Evolutionary conservation across 768 basidiomycete genomes (phyloP).

Genomic region (Leucocoprinus sp.): DNA sequence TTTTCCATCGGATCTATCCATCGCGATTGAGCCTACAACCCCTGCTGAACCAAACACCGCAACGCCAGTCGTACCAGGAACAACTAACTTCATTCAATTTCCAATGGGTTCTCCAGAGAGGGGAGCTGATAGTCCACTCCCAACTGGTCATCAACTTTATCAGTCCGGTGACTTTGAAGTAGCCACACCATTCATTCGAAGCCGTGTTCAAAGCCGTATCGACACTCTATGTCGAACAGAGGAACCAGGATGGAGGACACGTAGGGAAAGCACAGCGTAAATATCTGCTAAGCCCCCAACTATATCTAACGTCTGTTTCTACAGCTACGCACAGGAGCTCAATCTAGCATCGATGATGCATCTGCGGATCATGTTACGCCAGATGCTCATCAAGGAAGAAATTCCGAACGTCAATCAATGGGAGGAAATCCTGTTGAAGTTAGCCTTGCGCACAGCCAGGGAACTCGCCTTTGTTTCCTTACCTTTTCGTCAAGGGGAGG

Average conservation of each 20-base stretch:
- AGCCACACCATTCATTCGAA: conserved; percentile 74
- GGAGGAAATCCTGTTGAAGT: conserved; percentile 75
- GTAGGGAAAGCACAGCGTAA: conserved; percentile 86
- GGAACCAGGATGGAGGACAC: conserved; percentile 78
- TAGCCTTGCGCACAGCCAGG: conserved; percentile 80
- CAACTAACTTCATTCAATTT: conserved; percentile 72
- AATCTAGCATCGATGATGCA: conserved; percentile 85
- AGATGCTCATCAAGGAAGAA: conserved; percentile 76
- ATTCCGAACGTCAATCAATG: conserved; percentile 82
- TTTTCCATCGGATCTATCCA: conserved; percentile 24
- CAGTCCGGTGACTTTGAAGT: conserved; percentile 69
- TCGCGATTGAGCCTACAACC: conserved; percentile 32
- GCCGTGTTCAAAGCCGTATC: conserved; percentile 74
- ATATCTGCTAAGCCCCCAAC: conserved; percentile 21
- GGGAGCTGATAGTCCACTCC: conserved; percentile 9
- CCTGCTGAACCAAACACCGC: conserved; percentile 41
- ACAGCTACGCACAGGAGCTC: conserved; percentile 75
- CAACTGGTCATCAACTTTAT: conserved; percentile 29
- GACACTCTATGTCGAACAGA: conserved; percentile 39
- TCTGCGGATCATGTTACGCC: conserved; percentile 83
- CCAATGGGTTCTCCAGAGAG: conserved; percentile 74
- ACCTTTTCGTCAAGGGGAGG: conserved; percentile 74
- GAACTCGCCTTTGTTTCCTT: conserved; percentile 71
- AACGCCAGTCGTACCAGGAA: conserved; percentile 42
- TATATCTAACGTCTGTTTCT: conserved; percentile 6